Evolutionary conservation across 495 filamentous ascomycete species (phyloP).

Genomic region (Thozetella sp.): DNA sequence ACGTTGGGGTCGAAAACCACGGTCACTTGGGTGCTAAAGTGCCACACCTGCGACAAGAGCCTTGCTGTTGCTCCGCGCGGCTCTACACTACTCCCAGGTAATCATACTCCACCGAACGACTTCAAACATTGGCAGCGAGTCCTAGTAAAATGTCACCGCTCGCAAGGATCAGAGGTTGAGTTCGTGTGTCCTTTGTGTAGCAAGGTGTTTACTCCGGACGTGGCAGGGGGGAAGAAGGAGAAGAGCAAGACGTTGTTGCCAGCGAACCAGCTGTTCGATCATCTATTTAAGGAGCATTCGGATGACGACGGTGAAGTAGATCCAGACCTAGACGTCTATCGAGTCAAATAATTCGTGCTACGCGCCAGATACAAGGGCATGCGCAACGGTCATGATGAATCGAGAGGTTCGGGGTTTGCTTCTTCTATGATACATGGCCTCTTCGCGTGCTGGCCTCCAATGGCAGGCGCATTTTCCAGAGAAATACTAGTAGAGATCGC

Average conservation of each 20-base stretch:
- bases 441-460: too few relatives aligned
- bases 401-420: too few relatives aligned
- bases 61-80: not conserved
- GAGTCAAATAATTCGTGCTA: not conserved
- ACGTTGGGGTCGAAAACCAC: not conserved
- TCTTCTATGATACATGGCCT: too few relatives aligned
- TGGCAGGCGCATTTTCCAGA: too few relatives aligned
- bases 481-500: too few relatives aligned
- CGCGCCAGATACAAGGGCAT: too few relatives aligned
- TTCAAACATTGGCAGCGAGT: not conserved
- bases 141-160: not conserved
- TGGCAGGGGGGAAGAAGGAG: not conserved
- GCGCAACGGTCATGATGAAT: too few relatives aligned
- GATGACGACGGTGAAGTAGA: not conserved
- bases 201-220: too few relatives aligned
- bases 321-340: not conserved
- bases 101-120: not conserved
- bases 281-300: conserved; percentile 1
- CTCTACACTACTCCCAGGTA: not conserved
- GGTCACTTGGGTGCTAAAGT: not conserved
- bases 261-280: not conserved
- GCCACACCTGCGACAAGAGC: not conserved
- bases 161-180: not conserved
- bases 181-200: not conserved
- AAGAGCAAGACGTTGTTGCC: not conserved